Conservation (phyloP, 129 eudicot genomes). For the Saussurea involucrata region DNA sequence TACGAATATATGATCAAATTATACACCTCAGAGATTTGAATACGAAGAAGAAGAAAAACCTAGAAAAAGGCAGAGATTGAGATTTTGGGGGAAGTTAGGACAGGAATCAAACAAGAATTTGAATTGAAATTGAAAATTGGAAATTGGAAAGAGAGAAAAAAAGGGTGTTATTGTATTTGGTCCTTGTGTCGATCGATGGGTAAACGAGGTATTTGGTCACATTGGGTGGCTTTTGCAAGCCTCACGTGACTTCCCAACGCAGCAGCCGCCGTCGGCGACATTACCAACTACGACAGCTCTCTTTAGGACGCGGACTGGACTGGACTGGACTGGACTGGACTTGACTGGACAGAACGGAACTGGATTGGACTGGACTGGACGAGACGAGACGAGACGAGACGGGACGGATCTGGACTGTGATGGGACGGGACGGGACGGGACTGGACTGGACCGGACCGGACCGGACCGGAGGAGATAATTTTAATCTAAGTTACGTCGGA, state of each 20-base stretch:
- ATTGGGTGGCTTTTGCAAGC: constrained; percentile 21
- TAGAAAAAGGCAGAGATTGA: neutral
- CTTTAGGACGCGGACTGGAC: too few species aligned
- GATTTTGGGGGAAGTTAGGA: constrained; percentile 12
- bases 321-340: too few species aligned
- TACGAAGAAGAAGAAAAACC: neutral
- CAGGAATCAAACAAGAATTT: constrained; percentile 23
- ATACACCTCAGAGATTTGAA: neutral
- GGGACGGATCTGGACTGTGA: too few species aligned
- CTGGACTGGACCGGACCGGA: too few species aligned
- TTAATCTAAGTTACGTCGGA: too few species aligned
- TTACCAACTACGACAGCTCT: neutral
- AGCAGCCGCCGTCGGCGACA: constrained; percentile 37
- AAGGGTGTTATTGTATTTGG: neutral
- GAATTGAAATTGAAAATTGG: neutral
- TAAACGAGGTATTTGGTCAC: constrained; percentile 25
- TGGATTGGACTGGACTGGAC: too few species aligned
- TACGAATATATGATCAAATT: neutral
- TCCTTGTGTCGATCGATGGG: neutral
- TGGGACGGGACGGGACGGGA: too few species aligned
- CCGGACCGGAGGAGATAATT: too few species aligned
- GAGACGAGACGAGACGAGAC: too few species aligned
- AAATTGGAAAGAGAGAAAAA: neutral
- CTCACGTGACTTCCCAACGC: constrained; percentile 31
- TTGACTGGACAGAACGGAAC: too few species aligned